Evolutionary conservation across 208 protist species (phyloP), one percentile per base, ranked within the genome.

Genomic region (Trypanosoma theileri): DNA sequence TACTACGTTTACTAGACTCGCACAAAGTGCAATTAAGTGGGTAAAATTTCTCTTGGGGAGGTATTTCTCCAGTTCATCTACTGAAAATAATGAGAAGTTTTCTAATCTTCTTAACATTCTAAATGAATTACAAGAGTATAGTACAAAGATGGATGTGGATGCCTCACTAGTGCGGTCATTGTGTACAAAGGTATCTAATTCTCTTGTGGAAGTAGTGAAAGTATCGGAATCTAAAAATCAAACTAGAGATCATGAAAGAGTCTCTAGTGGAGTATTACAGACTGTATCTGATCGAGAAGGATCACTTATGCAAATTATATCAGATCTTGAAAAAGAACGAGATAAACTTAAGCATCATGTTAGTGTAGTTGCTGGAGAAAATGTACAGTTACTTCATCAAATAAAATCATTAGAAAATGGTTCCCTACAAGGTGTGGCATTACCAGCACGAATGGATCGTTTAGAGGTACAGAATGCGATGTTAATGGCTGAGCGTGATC

Each of bases 41-140:
- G 24, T 73, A 14, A 65, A 59, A 19, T 73, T 61, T 45, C 48
- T 73, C n/a, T 1, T 73, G 40, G 53, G 56, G 44, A 52, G 60
- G 1, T 66, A 48, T 41, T 58, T 73, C 35, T 35, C 35, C 9
- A 44, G 6, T 35, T 35, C 16, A 16, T 45, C 42, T 6, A 19
- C 1, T n/a, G 28, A 21, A 48, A 40, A n/a, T 14, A 41, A 41
- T 51, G 44, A 41, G 14, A 61, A 55, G 22, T 1, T 69, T 16
- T 24, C 28, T n/a, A 21, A 41, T 40, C 26, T 56, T 7, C 7
- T 69, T 17, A 50, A 31, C n/a, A 13, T 61, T n/a, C 35, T 67
- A 40, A 52, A 54, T 21, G 46, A 61, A 21, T 50, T 71, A 26
- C 56, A 65, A 24, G 4, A 21, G 19, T 35, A 56, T 0, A 52